Percentiles rank a stretch among this genome's conserved stretches.
Evolutionary conservation across 306 rosid genomes (phyloP).

Genomic region (Quercus berberidifolia): DNA sequence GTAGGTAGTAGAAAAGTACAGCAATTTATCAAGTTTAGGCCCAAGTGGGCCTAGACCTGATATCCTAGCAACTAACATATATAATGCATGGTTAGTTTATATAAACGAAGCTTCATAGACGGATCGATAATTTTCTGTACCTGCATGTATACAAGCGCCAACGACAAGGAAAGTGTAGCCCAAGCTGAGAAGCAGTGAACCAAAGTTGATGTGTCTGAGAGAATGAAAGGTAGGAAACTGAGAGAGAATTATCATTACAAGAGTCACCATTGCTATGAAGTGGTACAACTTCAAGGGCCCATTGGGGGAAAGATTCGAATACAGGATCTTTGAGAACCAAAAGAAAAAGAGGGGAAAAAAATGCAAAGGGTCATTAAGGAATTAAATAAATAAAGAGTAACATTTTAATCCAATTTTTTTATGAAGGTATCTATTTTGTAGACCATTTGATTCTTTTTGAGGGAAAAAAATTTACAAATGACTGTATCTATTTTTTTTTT

Average conservation of each 20-base stretch:
- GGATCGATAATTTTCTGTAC: slow-evolving; percentile 17
- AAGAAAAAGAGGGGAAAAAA: background rate
- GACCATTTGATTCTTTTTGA: background rate
- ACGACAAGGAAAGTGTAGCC: slow-evolving; percentile 73
- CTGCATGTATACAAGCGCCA: slow-evolving; percentile 74
- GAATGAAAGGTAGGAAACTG: slow-evolving; percentile 93
- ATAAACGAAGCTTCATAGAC: background rate
- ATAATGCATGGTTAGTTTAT: background rate
- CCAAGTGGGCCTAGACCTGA: too few relatives aligned
- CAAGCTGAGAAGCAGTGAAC: slow-evolving; percentile 66
- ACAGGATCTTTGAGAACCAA: slow-evolving; percentile 54
- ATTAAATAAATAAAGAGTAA: background rate
- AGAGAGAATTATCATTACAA: slow-evolving; percentile 70
- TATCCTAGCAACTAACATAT: too few relatives aligned
- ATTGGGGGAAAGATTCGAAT: slow-evolving; percentile 56
- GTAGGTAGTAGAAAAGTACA: too few relatives aligned
- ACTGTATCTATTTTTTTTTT: too few relatives aligned
- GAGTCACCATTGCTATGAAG: slow-evolving; percentile 91
- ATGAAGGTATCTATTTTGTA: background rate
- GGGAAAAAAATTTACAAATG: background rate
- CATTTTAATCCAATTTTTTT: background rate
- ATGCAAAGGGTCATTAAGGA: background rate
- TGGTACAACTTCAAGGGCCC: slow-evolving; percentile 79
- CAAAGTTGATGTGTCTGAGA: slow-evolving; percentile 74
- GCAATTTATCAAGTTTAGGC: too few relatives aligned